These are phyloP conservation scores for Microthyrium microscopicum DNA, from an alignment of 2,329 filamentous ascomycete genomes.

Conservation along the genomic window DNA sequence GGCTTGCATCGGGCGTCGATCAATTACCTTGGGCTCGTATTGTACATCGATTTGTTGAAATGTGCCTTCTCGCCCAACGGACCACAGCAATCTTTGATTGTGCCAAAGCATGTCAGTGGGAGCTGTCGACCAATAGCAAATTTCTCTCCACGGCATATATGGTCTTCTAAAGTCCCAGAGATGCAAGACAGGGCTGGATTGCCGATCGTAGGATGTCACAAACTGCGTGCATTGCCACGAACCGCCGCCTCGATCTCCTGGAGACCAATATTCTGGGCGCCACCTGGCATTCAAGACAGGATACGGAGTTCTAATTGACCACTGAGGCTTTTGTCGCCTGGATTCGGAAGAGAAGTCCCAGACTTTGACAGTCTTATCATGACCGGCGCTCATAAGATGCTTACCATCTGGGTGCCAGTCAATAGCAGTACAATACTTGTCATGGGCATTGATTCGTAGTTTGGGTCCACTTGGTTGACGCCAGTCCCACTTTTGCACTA, in stretches of 20 bases:
- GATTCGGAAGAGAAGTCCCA: slow-evolving; percentile 35
- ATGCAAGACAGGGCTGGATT: slow-evolving; percentile 40
- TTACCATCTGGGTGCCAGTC: slow-evolving; percentile 54
- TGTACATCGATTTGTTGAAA: slow-evolving; percentile 48
- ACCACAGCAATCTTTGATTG: slow-evolving; percentile 48
- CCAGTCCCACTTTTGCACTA: slow-evolving; percentile 47
- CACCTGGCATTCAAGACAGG: slow-evolving; percentile 45
- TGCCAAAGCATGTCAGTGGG: slow-evolving; percentile 47
- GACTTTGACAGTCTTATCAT: slow-evolving; percentile 40
- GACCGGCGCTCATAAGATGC: slow-evolving; percentile 44
- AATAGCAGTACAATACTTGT: slow-evolving; percentile 42
- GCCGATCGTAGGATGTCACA: slow-evolving; percentile 44
- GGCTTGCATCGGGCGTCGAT: slow-evolving; percentile 38
- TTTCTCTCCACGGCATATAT: slow-evolving; percentile 43
- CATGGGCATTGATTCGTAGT: slow-evolving; percentile 43
- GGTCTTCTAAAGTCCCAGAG: slow-evolving; percentile 49
- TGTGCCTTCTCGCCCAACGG: slow-evolving; percentile 41
- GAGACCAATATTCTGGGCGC: slow-evolving; percentile 41
- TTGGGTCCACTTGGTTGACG: slow-evolving; percentile 39
- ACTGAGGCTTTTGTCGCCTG: slow-evolving; percentile 38
- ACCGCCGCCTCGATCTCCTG: slow-evolving; percentile 32
- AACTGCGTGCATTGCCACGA: slow-evolving; percentile 45
- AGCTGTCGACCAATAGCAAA: slow-evolving; percentile 37
- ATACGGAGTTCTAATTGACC: slow-evolving; percentile 42
- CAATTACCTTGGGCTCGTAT: slow-evolving; percentile 40